Percentiles rank a stretch among this genome's conserved stretches.
Conservation (phyloP, 2,329 filamentous ascomycete species). For the Venturia aucupariae region DNA sequence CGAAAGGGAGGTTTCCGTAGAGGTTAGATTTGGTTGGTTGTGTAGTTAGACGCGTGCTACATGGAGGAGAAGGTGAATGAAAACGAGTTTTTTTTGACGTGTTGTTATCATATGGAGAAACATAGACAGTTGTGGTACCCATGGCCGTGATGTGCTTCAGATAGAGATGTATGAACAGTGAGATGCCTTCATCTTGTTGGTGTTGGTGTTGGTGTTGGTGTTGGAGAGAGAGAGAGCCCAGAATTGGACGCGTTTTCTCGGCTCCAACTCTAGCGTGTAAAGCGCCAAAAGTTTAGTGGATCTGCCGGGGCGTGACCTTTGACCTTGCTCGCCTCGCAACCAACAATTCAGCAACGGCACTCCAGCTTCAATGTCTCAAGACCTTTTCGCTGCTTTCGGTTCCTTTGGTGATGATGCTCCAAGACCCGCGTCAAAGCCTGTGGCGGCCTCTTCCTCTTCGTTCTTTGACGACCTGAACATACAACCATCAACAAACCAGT, state of each 20-base stretch:
- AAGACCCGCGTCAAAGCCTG: background rate
- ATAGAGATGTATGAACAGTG: too few relatives aligned
- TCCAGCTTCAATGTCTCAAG: slow-evolving; percentile 13
- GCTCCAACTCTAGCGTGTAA: background rate
- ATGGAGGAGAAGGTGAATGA: background rate
- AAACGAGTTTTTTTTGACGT: background rate
- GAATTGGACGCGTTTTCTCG: too few relatives aligned
- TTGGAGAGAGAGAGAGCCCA: too few relatives aligned
- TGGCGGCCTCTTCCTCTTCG: background rate
- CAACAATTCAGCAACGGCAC: background rate
- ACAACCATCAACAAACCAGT: background rate
- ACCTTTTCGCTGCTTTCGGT: slow-evolving; percentile 14
- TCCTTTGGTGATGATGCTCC: background rate
- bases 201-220: too few relatives aligned
- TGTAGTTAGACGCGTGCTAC: background rate
- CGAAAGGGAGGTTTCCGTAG: slow-evolving; percentile 12
- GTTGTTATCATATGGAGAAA: too few relatives aligned
- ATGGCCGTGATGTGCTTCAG: background rate
- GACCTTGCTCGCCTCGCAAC: background rate
- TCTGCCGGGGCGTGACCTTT: too few relatives aligned
- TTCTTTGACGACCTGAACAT: slow-evolving; percentile 13
- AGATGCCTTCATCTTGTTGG: too few relatives aligned
- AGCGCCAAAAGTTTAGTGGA: background rate
- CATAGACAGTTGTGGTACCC: background rate
- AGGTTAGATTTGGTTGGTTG: background rate